Evolutionary conservation across 177 flowering plant species (phyloP).

Genomic region (Vitis hybrid): DNA sequence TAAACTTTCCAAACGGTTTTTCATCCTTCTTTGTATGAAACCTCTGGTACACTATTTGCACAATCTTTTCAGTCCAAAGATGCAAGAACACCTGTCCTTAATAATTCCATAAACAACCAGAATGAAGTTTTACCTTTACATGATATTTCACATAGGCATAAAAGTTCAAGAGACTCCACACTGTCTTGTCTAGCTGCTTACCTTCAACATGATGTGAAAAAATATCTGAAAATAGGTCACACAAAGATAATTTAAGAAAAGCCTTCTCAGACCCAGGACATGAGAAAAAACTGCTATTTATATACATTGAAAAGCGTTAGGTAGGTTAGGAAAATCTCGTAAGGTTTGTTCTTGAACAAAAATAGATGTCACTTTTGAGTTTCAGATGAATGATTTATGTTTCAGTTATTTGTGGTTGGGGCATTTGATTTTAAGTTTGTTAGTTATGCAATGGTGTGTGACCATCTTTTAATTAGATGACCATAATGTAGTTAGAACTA

Average conservation of each 20-base stretch:
- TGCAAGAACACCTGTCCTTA: neutral
- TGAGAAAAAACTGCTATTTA: neutral
- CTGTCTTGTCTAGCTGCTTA: slow-evolving; percentile 65
- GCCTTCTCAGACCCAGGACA: neutral
- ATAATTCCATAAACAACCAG: neutral
- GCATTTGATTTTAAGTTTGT: neutral
- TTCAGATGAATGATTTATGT: neutral
- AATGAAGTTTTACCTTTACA: slow-evolving; percentile 52
- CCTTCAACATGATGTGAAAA: slow-evolving; percentile 59
- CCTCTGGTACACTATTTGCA: slow-evolving; percentile 57
- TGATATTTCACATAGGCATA: slow-evolving; percentile 65
- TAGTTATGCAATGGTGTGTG: neutral
- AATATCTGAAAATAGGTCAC: slow-evolving; percentile 44
- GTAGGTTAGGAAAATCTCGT: neutral
- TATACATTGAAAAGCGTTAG: neutral
- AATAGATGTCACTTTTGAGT: neutral
- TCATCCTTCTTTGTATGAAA: slow-evolving; percentile 64
- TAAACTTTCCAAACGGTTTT: slow-evolving; percentile 48
- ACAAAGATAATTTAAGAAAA: neutral
- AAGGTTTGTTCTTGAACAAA: neutral
- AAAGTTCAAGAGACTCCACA: slow-evolving; percentile 79
- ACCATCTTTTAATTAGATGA: neutral
- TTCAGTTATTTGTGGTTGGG: neutral
- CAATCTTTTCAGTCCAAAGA: slow-evolving; percentile 17
- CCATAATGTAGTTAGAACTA: neutral